A percentile compares a stretch with the other conserved stretches of the same genome.
phyloP scores from a whole-genome alignment of 441 rosid species.

The Erodium trifolium region DNA sequence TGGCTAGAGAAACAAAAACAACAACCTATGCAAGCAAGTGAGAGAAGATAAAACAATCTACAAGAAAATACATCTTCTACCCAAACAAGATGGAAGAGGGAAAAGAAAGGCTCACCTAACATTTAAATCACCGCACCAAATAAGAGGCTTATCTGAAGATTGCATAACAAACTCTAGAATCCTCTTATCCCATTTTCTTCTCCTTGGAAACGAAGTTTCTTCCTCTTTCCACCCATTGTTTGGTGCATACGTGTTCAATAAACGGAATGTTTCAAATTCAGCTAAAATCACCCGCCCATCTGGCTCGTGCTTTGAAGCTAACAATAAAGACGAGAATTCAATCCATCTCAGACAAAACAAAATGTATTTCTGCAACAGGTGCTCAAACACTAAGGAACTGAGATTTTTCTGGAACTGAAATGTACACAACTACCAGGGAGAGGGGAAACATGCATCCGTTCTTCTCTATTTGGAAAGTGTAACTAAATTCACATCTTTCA shows the following conservation, averaged over 20 bases:
- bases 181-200: constrained; percentile 97
- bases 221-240: constrained; percentile 99
- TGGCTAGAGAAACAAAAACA: constrained; percentile 3
- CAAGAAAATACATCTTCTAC: constrained; percentile 13
- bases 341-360: neutral
- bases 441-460: neutral
- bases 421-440: neutral
- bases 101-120: constrained; percentile 46
- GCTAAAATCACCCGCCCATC: constrained; percentile 94
- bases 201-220: constrained; percentile 78
- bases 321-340: constrained; percentile 17
- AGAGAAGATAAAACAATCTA: neutral
- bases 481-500: neutral
- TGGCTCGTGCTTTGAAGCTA: constrained; percentile 80
- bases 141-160: constrained; percentile 73
- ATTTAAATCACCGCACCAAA: constrained; percentile 98
- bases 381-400: neutral
- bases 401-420: constrained; percentile 8
- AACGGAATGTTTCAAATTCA: constrained; percentile 65
- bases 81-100: constrained; percentile 4
- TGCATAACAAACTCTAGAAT: constrained; percentile 60
- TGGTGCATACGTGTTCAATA: constrained; percentile 83
- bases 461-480: neutral
- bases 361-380: constrained; percentile 2
- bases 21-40: neutral